These are phyloP conservation scores for Colletotrichum limetticola DNA, from an alignment of 2,329 filamentous ascomycete genomes.

Conservation along the genomic window DNA sequence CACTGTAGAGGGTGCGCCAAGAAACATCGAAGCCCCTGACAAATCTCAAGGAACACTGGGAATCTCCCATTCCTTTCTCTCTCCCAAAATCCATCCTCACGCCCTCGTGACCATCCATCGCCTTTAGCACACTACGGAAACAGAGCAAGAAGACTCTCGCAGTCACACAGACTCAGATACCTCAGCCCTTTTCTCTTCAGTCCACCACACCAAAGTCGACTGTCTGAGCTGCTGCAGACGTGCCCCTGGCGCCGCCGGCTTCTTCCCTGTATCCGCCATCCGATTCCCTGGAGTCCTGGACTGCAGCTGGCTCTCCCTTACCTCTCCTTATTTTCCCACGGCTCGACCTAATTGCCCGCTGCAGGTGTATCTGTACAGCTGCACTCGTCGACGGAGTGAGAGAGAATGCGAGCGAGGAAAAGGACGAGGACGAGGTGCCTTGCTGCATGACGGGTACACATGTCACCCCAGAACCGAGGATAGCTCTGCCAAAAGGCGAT, in stretches of 20 bases:
- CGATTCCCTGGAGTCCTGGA: background rate
- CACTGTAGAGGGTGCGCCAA: slow-evolving; percentile 9
- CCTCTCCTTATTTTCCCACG: background rate
- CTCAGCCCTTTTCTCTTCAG: slow-evolving; percentile 1
- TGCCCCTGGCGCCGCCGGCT: slow-evolving; percentile 18
- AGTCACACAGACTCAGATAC: background rate
- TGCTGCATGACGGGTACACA: slow-evolving; percentile 8
- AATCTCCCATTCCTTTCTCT: background rate
- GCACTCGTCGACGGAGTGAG: background rate
- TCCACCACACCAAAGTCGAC: background rate
- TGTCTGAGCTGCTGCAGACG: slow-evolving; percentile 6
- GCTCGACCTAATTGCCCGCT: background rate
- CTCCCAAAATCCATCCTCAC: background rate
- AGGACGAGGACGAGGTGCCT: background rate
- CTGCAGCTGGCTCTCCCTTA: background rate
- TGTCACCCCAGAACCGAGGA: slow-evolving; percentile 5
- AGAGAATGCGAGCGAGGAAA: background rate
- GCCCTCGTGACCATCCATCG: too few relatives aligned
- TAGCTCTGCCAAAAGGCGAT: background rate
- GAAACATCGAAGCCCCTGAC: slow-evolving; percentile 20
- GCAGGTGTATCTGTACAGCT: background rate
- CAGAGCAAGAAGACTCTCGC: background rate
- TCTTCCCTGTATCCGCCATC: slow-evolving; percentile 12
- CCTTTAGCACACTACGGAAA: background rate
- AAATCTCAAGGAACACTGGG: slow-evolving; percentile 6